Evolutionary conservation across 73 alveolate species (phyloP), one percentile per base, ranked within the genome.

Genomic region (Paramecium biaurelia): DNA sequence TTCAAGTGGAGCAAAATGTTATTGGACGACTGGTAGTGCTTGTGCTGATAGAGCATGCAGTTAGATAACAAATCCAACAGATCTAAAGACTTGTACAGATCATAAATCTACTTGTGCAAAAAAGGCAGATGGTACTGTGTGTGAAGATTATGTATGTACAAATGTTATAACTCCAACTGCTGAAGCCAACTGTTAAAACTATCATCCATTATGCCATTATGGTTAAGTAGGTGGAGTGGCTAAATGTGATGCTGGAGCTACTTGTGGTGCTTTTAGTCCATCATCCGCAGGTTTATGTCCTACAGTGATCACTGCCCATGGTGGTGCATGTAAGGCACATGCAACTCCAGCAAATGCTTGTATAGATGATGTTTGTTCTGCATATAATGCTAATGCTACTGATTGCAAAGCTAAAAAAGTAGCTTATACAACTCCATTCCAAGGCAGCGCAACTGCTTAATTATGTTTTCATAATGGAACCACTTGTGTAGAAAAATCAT

Each of bases 11-110:
- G 85, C 21, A 15, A 67, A 67, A 9, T 67, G 85, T 24, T 28
- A 34, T 34, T 67, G 85, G 85, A 42, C 49, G 12, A 67, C 56
- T 30, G 32, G 49, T 41, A 4, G 23, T 38, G 2, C 11, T 38
- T 79, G 90, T 14, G 24, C 57, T 20, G 90, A 38, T 43, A 79
- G 90, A 79, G 14, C 90, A 9, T 79, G 90, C 47, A 72, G 67
- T 12, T 58, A 45, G 7, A 47, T 24, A 5, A 26, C 90, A 11
- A 24, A 58, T 34, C 74, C 76, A 42, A 21, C 90, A 20, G 32
- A 41, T 43, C 10, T 26, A 24, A 34, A 20, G 30, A 7, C 43
- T 14, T 79, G 90, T 79, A 24, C 35, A 43, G 90, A 58, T 20
- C 56, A 34, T 21, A 5, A 9, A 42, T 11, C 90, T 14, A 5